Evolutionary conservation across 2,329 filamentous ascomycete species (phyloP).

Genomic region (Colletotrichum camelliae): DNA sequence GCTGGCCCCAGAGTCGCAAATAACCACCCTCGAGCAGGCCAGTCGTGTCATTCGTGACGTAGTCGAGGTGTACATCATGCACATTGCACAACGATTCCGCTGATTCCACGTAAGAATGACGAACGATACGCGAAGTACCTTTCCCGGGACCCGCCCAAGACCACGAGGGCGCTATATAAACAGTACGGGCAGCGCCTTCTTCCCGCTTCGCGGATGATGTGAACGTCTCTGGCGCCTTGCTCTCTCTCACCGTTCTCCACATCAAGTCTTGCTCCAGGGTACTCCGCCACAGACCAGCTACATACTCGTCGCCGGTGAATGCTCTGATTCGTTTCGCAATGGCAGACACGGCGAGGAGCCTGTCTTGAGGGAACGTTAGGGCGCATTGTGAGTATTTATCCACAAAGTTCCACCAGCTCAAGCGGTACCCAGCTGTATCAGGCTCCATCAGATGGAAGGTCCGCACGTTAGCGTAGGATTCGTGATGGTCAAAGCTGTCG

Average conservation of each 20-base stretch:
- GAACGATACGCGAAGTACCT: neutral
- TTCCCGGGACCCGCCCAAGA: neutral
- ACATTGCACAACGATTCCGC: neutral
- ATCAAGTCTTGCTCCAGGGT: neutral
- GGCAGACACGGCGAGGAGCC: neutral
- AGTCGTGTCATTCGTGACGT: accelerated
- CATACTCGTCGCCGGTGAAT: neutral
- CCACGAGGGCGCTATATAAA: neutral
- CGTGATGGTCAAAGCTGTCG: neutral
- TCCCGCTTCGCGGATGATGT: accelerated
- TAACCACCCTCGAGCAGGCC: neutral
- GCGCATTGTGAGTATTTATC: neutral
- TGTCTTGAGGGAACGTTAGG: neutral
- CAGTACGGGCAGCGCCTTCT: neutral
- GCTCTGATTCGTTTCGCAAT: neutral
- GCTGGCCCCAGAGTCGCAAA: neutral
- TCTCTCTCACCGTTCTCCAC: neutral
- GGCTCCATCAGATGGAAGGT: neutral
- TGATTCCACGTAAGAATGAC: neutral
- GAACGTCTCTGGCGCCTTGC: neutral
- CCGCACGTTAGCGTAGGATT: accelerated
- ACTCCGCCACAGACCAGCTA: neutral
- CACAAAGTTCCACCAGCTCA: neutral
- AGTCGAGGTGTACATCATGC: accelerated
- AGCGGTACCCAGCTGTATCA: neutral